phyloP scores from a whole-genome alignment of 1,139 yeast genomes.

The Yamadazyma dushanensis region DNA sequence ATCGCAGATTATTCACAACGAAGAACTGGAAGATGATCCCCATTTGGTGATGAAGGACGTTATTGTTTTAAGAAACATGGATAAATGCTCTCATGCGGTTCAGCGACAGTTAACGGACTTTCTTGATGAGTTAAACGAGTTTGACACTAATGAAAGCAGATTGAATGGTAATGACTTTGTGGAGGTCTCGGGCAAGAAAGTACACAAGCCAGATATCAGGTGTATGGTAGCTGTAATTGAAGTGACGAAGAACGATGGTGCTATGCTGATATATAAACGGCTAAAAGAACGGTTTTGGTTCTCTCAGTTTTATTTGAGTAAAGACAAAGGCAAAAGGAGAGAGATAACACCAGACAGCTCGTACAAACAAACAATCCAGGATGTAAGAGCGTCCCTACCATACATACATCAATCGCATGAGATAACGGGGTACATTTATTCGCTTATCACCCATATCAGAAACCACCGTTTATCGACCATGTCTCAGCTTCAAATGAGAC shows the following conservation, averaged over 20 bases:
- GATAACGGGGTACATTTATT: conserved; percentile 38
- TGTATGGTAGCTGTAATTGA: conserved; percentile 21
- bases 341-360: neutral
- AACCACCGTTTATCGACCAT: conserved; percentile 44
- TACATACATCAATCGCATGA: conserved; percentile 36
- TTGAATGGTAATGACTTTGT: conserved; percentile 11
- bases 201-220: conserved; percentile 24
- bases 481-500: conserved; percentile 36
- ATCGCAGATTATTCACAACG: neutral
- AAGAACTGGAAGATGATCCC: neutral
- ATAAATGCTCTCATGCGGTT: conserved; percentile 15
- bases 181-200: conserved; percentile 13
- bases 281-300: conserved; percentile 45
- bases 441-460: conserved; percentile 38
- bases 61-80: conserved; percentile 15
- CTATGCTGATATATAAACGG: conserved; percentile 23
- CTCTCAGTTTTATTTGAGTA: conserved; percentile 14
- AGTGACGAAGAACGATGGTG: neutral
- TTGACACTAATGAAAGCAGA: conserved; percentile 25
- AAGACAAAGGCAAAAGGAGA: neutral
- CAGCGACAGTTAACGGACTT: conserved; percentile 28
- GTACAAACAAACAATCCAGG: neutral
- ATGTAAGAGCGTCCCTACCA: conserved; percentile 9
- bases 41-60: conserved; percentile 5
- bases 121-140: conserved; percentile 33